Conservation (phyloP, 2,329 filamentous ascomycete species). For the Talaromyces sp. region DNA sequence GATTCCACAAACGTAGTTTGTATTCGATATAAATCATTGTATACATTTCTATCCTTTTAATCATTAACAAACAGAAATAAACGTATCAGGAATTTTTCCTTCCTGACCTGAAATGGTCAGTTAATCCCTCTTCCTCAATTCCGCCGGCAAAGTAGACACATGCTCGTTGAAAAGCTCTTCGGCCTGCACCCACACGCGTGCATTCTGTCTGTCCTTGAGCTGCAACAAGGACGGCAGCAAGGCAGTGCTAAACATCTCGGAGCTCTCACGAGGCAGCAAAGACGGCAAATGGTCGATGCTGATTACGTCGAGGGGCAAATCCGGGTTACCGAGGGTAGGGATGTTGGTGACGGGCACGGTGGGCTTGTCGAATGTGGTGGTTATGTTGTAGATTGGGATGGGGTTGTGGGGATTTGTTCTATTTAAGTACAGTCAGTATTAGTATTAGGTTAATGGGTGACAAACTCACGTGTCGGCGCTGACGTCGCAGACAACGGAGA, state of each 20-base stretch:
- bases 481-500: constrained; percentile 79
- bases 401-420: constrained; percentile 50
- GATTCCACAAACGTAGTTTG: neutral
- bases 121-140: constrained; percentile 19
- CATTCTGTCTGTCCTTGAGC: constrained; percentile 70
- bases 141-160: constrained; percentile 63
- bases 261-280: constrained; percentile 80
- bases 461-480: constrained; percentile 38
- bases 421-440: neutral
- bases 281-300: constrained; percentile 83
- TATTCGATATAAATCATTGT: neutral
- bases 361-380: constrained; percentile 85
- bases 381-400: constrained; percentile 73
- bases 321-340: constrained; percentile 46
- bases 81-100: neutral
- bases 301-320: constrained; percentile 71
- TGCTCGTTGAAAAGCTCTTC: constrained; percentile 82
- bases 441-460: no score
- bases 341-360: constrained; percentile 66
- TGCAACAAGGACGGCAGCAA: constrained; percentile 73
- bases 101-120: neutral
- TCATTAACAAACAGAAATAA: neutral
- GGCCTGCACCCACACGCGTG: constrained; percentile 76
- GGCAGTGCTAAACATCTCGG: constrained; percentile 76
- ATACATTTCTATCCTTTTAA: neutral